These are phyloP conservation scores for Termitomyces bulborhizus DNA, from an alignment of 768 basidiomycete species.

Conservation along the genomic window DNA sequence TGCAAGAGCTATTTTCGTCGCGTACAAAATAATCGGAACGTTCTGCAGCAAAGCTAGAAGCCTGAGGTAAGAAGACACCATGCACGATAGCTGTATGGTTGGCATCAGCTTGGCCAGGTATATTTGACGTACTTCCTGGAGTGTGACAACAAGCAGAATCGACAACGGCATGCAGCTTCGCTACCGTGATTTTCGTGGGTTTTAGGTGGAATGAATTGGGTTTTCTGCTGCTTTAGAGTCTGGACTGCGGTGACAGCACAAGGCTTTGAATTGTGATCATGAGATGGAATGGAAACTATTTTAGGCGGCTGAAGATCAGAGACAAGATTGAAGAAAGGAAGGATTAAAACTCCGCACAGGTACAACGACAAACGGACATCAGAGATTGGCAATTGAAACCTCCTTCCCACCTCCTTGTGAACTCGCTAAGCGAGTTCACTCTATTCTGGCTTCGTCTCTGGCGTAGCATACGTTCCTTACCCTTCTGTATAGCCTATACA, in stretches of 20 bases:
- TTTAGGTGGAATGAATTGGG: not conserved
- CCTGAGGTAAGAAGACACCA: not conserved
- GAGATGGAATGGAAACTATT: not conserved
- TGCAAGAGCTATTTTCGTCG: not conserved
- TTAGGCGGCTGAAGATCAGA: not conserved
- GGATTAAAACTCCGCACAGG: not conserved
- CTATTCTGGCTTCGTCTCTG: slow-evolving; percentile 23
- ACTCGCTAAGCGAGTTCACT: slow-evolving; percentile 14
- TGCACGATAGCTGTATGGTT: not conserved
- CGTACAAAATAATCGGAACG: not conserved
- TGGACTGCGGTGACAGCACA: not conserved
- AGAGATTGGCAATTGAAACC: slow-evolving; percentile 4
- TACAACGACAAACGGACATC: slow-evolving; percentile 5
- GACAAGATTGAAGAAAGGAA: not conserved
- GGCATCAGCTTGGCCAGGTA: not conserved
- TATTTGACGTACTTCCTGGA: too few relatives aligned
- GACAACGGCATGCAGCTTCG: not conserved
- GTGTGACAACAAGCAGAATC: not conserved
- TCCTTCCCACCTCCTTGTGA: slow-evolving; percentile 5
- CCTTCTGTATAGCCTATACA: slow-evolving; percentile 16
- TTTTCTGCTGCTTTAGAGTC: not conserved
- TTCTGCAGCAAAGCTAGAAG: not conserved
- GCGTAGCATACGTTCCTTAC: slow-evolving; percentile 37
- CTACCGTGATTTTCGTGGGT: not conserved
- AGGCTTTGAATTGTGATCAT: not conserved